These are phyloP conservation scores for Mortierella sp. DNA, from an alignment of 371 early-diverging fungal species.

Conservation along the genomic window DNA sequence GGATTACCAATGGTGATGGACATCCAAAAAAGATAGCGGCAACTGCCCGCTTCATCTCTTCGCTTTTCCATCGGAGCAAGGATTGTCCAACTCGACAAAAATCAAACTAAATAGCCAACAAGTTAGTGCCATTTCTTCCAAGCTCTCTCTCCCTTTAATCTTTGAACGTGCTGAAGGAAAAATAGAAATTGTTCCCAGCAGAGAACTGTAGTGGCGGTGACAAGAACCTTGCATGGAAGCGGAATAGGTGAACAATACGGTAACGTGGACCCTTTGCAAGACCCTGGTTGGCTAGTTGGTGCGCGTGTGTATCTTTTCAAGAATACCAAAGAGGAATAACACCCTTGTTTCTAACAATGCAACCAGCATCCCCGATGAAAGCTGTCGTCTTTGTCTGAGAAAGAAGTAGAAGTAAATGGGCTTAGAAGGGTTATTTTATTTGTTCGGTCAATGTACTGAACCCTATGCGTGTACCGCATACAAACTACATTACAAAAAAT, in stretches of 20 bases:
- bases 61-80: not conserved
- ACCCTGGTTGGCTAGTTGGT: conserved; percentile 7
- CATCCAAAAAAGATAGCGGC: not conserved
- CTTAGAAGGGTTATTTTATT: not conserved
- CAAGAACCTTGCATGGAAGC: not conserved
- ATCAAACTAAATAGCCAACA: not conserved
- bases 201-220: not conserved
- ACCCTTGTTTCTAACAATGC: not conserved
- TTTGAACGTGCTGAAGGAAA: not conserved
- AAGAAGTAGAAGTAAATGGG: not conserved
- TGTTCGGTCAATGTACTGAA: not conserved
- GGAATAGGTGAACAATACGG: not conserved
- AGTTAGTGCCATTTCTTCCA: not conserved
- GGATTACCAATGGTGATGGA: too few species aligned
- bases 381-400: not conserved
- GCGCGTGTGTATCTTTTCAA: not conserved
- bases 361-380: not conserved
- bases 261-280: conserved; percentile 12
- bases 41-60: not conserved
- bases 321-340: not conserved
- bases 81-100: conserved; percentile 5
- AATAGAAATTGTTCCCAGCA: not conserved
- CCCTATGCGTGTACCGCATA: conserved; percentile 8
- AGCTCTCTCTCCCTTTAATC: too few species aligned
- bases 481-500: conserved; percentile 5